Evolutionary conservation across 352 stramenopile genomes (phyloP).

Genomic region (Phytopythium montanum): DNA sequence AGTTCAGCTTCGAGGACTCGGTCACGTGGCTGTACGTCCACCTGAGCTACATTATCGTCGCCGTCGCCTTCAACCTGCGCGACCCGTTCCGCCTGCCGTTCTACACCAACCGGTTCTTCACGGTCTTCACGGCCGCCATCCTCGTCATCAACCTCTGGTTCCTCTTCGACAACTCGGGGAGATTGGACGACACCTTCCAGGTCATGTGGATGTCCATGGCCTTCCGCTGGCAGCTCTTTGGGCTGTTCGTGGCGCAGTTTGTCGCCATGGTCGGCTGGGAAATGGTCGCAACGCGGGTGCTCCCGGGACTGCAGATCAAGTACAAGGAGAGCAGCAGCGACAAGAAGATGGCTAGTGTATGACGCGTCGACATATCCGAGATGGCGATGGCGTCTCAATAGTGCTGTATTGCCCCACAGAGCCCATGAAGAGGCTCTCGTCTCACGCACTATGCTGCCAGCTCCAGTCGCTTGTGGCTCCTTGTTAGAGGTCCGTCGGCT

Average conservation of each 20-base stretch:
- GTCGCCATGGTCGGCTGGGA: conserved; percentile 15
- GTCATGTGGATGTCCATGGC: conserved; percentile 22
- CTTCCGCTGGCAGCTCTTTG: conserved; percentile 32
- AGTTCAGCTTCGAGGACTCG: conserved; percentile 28
- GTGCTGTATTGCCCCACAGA: too few species aligned
- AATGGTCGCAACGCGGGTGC: conserved; percentile 16
- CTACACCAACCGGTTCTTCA: conserved; percentile 34
- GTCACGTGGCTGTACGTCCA: conserved; percentile 41
- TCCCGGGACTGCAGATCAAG: conserved; percentile 13
- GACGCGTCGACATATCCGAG: too few species aligned
- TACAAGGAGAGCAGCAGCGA: not conserved
- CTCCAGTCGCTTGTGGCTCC: too few species aligned
- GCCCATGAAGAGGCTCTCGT: too few species aligned
- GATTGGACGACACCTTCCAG: conserved; percentile 32
- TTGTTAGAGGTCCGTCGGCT: conserved; percentile 45
- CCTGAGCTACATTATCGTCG: conserved; percentile 37
- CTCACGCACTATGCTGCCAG: too few species aligned
- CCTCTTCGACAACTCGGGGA: conserved; percentile 24
- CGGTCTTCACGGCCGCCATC: conserved; percentile 10
- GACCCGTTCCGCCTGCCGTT: conserved; percentile 36
- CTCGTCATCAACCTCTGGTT: conserved; percentile 33
- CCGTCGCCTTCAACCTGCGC: conserved; percentile 38
- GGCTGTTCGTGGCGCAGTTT: conserved; percentile 28
- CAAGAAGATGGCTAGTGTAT: too few species aligned
- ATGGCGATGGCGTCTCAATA: too few species aligned